phyloP scores from a whole-genome alignment of 352 stramenopile species.

The Phytopythium helicoides region DNA sequence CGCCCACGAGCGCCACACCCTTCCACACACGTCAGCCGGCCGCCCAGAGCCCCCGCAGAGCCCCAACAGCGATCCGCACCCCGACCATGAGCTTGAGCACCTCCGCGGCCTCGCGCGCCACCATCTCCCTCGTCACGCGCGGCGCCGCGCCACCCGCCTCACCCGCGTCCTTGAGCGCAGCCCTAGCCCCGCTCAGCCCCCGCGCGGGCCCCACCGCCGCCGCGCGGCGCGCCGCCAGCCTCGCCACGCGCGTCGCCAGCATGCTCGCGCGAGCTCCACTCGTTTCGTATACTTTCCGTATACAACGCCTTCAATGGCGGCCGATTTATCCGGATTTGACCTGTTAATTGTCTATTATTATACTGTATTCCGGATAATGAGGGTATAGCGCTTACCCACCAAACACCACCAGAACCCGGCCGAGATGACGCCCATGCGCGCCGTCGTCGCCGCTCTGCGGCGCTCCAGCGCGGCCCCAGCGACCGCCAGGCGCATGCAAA shows the following conservation, averaged over 20 bases:
- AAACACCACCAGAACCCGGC: neutral
- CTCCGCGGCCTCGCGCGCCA: conserved; percentile 53
- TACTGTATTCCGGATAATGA: too few relatives aligned
- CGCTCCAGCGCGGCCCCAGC: too few relatives aligned
- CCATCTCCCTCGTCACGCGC: conserved; percentile 38
- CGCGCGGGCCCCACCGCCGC: too few relatives aligned
- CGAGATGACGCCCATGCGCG: neutral
- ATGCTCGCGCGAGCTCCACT: too few relatives aligned
- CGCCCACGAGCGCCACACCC: conserved; percentile 41
- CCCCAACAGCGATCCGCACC: conserved; percentile 20
- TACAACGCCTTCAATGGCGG: too few relatives aligned
- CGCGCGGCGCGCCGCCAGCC: neutral
- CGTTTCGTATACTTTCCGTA: too few relatives aligned
- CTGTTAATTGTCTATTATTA: too few relatives aligned
- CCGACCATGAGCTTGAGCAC: conserved; percentile 63
- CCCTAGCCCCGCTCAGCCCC: neutral
- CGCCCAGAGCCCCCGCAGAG: too few relatives aligned
- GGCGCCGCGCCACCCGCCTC: neutral
- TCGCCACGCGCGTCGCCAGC: too few relatives aligned
- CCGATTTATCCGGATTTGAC: too few relatives aligned
- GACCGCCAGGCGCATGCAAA: too few relatives aligned
- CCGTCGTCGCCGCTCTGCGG: neutral
- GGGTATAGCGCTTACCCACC: neutral
- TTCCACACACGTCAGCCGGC: conserved; percentile 3
- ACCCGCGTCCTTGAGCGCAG: neutral